These are phyloP conservation scores for Salvia hispanica DNA, from an alignment of 257 asterid genomes.

Conservation along the genomic window DNA sequence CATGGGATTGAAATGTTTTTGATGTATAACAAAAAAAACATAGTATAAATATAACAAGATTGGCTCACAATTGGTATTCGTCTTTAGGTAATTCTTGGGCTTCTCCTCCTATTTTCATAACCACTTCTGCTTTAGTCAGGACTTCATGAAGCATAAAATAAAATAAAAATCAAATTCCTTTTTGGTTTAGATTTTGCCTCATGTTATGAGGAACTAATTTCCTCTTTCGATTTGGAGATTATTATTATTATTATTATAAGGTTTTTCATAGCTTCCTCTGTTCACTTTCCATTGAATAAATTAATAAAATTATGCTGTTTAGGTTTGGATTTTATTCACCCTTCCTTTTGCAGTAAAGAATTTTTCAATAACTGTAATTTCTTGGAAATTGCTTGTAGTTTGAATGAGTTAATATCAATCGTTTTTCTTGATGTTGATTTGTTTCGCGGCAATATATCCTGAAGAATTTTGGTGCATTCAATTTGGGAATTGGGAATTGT, in stretches of 20 bases:
- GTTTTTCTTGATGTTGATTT: constrained; percentile 19
- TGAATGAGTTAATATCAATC: constrained; percentile 1
- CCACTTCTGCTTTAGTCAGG: constrained; percentile 30
- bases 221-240: constrained; percentile 13
- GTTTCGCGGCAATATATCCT: background rate
- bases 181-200: constrained; percentile 21
- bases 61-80: constrained; percentile 39
- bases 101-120: constrained; percentile 25
- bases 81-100: constrained; percentile 35
- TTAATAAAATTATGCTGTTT: constrained; percentile 7
- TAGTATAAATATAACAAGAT: constrained; percentile 5
- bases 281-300: constrained; percentile 31
- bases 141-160: constrained; percentile 2
- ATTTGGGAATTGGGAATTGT: constrained; percentile 16
- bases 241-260: background rate
- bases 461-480: constrained; percentile 28
- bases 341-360: constrained; percentile 30
- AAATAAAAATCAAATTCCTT: constrained; percentile 12
- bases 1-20: background rate
- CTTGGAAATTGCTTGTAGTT: constrained; percentile 20
- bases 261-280: constrained; percentile 27
- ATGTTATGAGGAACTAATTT: constrained; percentile 30
- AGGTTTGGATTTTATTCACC: constrained; percentile 28
- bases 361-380: constrained; percentile 28
- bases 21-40: background rate